Base-by-base conservation (phyloP, 2,329 filamentous ascomycete genomes). In the Metarhizium anisopliae region DNA sequence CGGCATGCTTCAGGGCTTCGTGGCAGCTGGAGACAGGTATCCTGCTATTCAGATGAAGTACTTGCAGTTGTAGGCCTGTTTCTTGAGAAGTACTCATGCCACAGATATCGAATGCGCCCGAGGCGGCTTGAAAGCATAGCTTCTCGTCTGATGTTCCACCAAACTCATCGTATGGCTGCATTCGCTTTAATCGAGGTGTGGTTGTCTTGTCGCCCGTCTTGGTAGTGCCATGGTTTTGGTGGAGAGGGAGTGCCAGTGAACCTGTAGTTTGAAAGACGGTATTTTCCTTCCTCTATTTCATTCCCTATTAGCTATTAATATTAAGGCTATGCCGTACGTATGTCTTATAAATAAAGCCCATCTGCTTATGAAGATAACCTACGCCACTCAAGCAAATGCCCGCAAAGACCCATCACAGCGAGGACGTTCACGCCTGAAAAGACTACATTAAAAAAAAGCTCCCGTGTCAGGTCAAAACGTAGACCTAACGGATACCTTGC, bases 1-100 rank as follows among this genome's bases (percentile, higher is more conserved):
- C 10, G 7, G 7, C 32, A 35, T 35, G 32, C 32, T 35, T 35
- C 32, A 11, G 32, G 4, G 4, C 32, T 35, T 35, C 32, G 32
- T 35, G 50, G 63, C 76, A 7, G 67, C 68, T 2, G 82, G 83
- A 2, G 66, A 59, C 1, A 71, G 82, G 38, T 84, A 84, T 61
- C 71, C 72, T 8, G 67, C 47, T n/a, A 10, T 2, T 8, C 20
- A n/a, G 7, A 47, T 47, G 43, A 25, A 25, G 43, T 6, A 47
- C 7, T 25, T 47, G 43, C 43, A 25, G 16, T 13, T 47, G n/a
- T 18, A 25, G 6, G 8, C n/a, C 25, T 25, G 25, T 25, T 25
- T 25, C 25, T 25, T 25, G 4, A 25, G 25, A 25, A 25, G 25
- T 25, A 25, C 25, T 25, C 25, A 25, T 4, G 25, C 25, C 25